A percentile compares a stretch with the other conserved stretches of the same genome.
Conservation (phyloP, 1,284 basidiomycete species). For the Pyrrhoderma lamaoense region DNA sequence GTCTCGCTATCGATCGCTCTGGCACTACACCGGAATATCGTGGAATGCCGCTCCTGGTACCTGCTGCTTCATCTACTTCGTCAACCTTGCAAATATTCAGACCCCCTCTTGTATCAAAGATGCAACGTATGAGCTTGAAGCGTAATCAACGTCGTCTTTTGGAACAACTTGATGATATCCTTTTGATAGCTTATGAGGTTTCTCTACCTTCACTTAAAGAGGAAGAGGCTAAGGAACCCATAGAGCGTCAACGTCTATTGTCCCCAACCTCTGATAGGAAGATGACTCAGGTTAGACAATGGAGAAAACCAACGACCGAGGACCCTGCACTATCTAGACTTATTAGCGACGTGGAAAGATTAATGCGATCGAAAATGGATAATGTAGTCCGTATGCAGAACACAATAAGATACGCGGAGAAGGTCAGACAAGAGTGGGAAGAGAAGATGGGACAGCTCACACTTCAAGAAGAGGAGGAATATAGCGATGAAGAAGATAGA, state of each 20-base stretch:
- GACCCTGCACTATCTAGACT: constrained; percentile 81
- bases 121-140: constrained; percentile 75
- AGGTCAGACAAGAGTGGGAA: constrained; percentile 96
- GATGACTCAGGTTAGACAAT: constrained; percentile 72
- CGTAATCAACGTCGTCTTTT: constrained; percentile 76
- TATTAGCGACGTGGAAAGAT: constrained; percentile 78
- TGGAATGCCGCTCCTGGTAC: constrained; percentile 76
- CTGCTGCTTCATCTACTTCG: constrained; percentile 56
- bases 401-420: constrained; percentile 95
- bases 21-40: constrained; percentile 72
- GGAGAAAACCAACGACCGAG: constrained; percentile 79
- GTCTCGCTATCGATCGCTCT: constrained; percentile 53
- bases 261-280: constrained; percentile 82
- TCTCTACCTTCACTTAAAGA: constrained; percentile 87
- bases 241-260: constrained; percentile 86
- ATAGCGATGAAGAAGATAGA: constrained; percentile 35
- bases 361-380: constrained; percentile 91
- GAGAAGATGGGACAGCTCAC: constrained; percentile 73
- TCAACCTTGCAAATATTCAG: constrained; percentile 64
- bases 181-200: constrained; percentile 76
- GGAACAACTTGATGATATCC: constrained; percentile 79
- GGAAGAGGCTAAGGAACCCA: constrained; percentile 83
- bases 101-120: constrained; percentile 45
- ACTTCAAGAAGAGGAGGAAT: constrained; percentile 46
- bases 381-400: constrained; percentile 96